Evolutionary conservation across 768 basidiomycete species (phyloP), one percentile per base, ranked within the genome.

Genomic region (Trametes elegans): DNA sequence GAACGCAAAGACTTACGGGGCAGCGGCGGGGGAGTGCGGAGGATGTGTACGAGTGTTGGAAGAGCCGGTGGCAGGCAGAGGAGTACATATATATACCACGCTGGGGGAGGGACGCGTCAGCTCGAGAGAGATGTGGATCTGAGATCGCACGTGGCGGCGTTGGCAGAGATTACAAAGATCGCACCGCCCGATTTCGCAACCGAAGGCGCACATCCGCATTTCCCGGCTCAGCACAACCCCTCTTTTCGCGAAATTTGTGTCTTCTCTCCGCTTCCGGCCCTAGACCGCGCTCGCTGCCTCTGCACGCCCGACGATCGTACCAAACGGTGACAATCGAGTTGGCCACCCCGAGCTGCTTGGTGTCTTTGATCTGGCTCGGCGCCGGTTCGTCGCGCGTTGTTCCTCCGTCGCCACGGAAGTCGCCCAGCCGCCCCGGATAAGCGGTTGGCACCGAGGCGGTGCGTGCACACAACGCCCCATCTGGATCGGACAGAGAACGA

Each of bases 51-150:
- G 39, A 51, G 40, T 49, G 47, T 51, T 53, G 50, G 55, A 47
- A 56, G 42, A 34, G 47, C 60, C 29, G 55, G 52, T 36, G 47
- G 50, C 53, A 32, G 56, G 42, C 52, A 27, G 41, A 38, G 38
- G 53, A 54, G 45, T 47, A 51, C 53, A 66, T 68, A 64, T 66
- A 67, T 57, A 49, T 41, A n/a, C 41, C 50, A 40, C 49, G 28
- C 34, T 14, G 40, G 46, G 45, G 54, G 45, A 48, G 65, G 67
- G 67, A 67, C 67, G 67, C 67, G 67, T 68, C 67, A 68, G 67
- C 67, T 65, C 58, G 48, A 55, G 50, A 40, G 43, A 49, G 58
- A 58, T 53, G 46, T 11, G 49, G 52, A 64, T 64, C 62, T 65
- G 49, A 64, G 66, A 67, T 67, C 48, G 57, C 60, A 53, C 63